Base-by-base conservation (phyloP, 139 green algal genomes). In the Eudorina sp. region DNA sequence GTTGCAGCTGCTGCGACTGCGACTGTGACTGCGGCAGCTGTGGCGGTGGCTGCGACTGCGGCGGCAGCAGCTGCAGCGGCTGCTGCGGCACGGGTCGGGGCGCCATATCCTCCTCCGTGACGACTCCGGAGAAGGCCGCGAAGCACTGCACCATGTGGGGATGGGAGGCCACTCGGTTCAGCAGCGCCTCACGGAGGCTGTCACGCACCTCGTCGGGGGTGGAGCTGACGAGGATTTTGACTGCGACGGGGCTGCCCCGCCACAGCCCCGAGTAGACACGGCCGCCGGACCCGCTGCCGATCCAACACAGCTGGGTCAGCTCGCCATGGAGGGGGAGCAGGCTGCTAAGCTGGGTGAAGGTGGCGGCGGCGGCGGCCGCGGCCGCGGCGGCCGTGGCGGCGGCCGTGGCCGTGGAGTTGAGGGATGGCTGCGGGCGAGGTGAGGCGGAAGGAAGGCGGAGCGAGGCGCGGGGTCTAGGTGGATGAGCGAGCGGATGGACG, bases 71-170 rank as follows among this genome's bases (percentile, higher is more conserved):
- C 73, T 64, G 73, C 73, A 45, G 73, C 25, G 73, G 25, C 1
- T 7, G 45, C 27, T 23, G 73, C 29, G 25, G 18, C 3, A 36
- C 45, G 8, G 48, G 5, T n/a, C 45, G 75, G 3, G 48, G 48
- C 34, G 31, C n/a, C 46, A 48, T 31, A 11, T 83, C 48, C 8
- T 68, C 48, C 8, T 55, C 23, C n/a, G 75, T 55, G 6, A 64
- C 34, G n/a, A 51, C 27, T 31, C 75, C 75, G n/a, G 41, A 60
- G 72, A 60, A 79, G 41, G 72, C 72, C 41, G 72, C 72, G 72
- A 60, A 79, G 72, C 72, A 79, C 45, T 84, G 77, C 53, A 72
- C 53, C 36, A 72, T 53, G 77, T 84, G 53, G 21, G 77, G 77
- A 53, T 84, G 77, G 21, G 77, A 84, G 9, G 77, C 77, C 1